Base-by-base conservation (phyloP, 2,329 filamentous ascomycete species). In the Cladorrhinum sp. region DNA sequence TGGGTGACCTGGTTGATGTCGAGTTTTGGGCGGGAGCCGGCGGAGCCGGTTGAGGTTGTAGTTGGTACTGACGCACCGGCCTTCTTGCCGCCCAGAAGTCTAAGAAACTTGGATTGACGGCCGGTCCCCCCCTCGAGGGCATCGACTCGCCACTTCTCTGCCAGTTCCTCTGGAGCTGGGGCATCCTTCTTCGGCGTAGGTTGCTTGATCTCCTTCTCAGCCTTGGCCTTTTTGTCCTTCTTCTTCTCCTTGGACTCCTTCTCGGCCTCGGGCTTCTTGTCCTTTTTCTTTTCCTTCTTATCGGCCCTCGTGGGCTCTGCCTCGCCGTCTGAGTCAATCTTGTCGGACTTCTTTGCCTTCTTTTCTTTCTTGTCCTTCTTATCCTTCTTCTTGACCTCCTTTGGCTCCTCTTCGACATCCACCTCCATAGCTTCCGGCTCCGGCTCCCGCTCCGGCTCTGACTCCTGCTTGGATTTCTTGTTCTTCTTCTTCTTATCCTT, bases 51-150 rank as follows among this genome's bases (percentile, higher is more conserved):
- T 7, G 49, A 52, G 1, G 55, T 10, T 5, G 64, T 48, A 2
- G 64, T 49, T 10, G 65, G 62, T 1, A 66, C 58, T 0, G 67
- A 60, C 6, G 65, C 71, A 20, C 75, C 73, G 23, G 73, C 73
- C 70, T 81, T 83, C 63, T 79, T 82, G 1, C 75, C 80, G 20
- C 83, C 83, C 3, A 86, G 75, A 1, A 86, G 78, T 30, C 81
- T 76, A 67, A 86, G 71, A 63, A 85, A 86, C 72, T 86, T 86
- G 62, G 75, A 73, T 66, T 85, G 81, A 12, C 84, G 77, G 54
- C 75, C 74, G 18, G 74, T 66, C 21, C 79, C 82, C 30, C 84
- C 84, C 42, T 78, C 79, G 33, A 86, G 75, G 33, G 74, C 78
- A 18, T 74, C 70, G 24, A 84, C 80, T 62, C 84, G 82, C 82